Evolutionary conservation across 2,329 filamentous ascomycete species (phyloP), one percentile per base, ranked within the genome.

Genomic region (Aspergillus costaricaensis): DNA sequence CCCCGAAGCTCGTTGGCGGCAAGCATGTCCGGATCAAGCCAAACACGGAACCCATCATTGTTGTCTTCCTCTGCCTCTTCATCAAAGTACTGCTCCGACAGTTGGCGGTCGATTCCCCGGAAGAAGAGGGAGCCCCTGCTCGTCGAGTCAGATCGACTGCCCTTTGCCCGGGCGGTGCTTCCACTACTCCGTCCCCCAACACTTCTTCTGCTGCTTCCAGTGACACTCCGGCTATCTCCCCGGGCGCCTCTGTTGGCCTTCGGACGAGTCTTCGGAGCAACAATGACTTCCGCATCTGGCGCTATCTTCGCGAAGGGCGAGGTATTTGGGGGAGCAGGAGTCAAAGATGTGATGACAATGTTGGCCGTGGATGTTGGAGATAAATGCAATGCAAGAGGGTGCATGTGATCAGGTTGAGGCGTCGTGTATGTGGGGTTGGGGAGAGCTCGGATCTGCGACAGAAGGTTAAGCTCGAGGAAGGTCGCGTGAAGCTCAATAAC

Each of bases 341-440:
- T 87, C n/a, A 99, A 81, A 1, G 91, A 92, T 6, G 91, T 87
- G 8, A 98, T 86, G 58, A 88, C 88, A 63, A 99, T 92, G 71
- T 93, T 97, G 9, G 95, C 96, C 2, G 94, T 96, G 3, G 94
- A 96, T 0, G 94, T 98, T 2, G 93, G 94, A 10, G 95, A 97
- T 0, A 99, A 84, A 74, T 99, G 95, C 19, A 99, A 83, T 1
- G 93, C 96, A 64, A 99, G 81, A 12, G 93, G 89, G 74, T 99
- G 93, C 27, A 87, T 80, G 38, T 82, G 80, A 14, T 86, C 80
- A 15, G 82, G 74, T 25, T 82, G 79, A 25, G 80, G 80, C 27
- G 81, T 80, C 47, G 79, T 81, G 73, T 87, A 91, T 23, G 84
- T 81, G 17, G 94, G 94, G 75, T 97, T 98, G 23, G 94, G 94